Conservation (phyloP, 768 basidiomycete genomes). For the Termitomyces sp. region DNA sequence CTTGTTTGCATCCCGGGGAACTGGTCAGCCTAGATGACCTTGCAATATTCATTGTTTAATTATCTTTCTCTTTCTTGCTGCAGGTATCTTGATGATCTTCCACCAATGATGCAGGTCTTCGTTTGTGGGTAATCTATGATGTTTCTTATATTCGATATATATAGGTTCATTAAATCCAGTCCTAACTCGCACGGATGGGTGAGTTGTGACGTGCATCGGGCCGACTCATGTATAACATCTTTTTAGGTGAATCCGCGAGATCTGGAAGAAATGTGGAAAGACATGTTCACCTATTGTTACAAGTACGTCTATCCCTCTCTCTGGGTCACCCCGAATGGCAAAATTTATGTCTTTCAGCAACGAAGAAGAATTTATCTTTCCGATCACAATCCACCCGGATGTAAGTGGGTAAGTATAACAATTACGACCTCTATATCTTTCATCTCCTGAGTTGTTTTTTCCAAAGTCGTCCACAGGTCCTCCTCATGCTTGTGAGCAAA, state of each 20-base stretch:
- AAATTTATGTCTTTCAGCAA: constrained; percentile 29
- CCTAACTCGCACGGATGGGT: constrained; percentile 74
- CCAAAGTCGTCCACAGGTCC: constrained; percentile 56
- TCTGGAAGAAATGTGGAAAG: constrained; percentile 73
- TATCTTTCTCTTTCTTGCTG: background rate
- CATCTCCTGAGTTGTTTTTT: background rate
- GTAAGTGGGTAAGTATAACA: constrained; percentile 50
- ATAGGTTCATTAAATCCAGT: constrained; percentile 63
- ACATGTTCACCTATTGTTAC: constrained; percentile 65
- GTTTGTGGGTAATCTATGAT: background rate
- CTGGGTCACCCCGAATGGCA: background rate
- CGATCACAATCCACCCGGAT: constrained; percentile 76
- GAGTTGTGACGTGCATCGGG: background rate
- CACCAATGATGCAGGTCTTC: constrained; percentile 57
- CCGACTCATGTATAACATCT: background rate
- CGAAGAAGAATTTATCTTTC: constrained; percentile 63
- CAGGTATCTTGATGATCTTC: constrained; percentile 68
- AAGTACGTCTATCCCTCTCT: constrained; percentile 25
- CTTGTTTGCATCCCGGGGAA: constrained; percentile 58
- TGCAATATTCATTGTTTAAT: no score
- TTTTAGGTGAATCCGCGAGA: constrained; percentile 55
- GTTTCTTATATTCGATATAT: constrained; percentile 1
- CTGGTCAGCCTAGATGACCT: constrained; percentile 36
- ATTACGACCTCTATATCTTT: background rate
- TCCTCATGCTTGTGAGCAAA: constrained; percentile 57